A percentile compares a stretch with the other conserved stretches of the same genome.
Conservation (phyloP, 768 basidiomycete species). For the Auricularia auricula-judae region DNA sequence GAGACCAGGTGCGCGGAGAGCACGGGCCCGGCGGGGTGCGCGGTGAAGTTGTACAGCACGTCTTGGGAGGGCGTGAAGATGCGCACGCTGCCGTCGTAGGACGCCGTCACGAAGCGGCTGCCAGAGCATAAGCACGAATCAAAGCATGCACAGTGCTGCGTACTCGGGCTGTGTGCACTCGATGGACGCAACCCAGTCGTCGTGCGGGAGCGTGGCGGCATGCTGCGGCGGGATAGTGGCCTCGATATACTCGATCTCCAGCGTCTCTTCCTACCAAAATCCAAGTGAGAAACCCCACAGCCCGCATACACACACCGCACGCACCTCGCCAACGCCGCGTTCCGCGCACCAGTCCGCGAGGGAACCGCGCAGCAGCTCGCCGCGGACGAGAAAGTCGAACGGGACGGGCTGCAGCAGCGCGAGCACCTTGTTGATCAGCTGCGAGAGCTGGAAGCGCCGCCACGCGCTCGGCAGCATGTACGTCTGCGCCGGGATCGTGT, state of each 20-base stretch:
- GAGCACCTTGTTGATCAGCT: conserved; percentile 91
- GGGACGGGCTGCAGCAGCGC: conserved; percentile 63
- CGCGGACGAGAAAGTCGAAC: conserved; percentile 84
- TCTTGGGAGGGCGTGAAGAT: conserved; percentile 62
- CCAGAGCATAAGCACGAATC: background rate
- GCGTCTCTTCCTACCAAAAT: conserved; percentile 61
- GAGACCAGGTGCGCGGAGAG: conserved; percentile 13
- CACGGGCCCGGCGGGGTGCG: conserved; percentile 51
- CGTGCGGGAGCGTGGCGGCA: conserved; percentile 67
- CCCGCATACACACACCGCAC: conserved; percentile 8
- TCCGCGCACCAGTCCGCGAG: conserved; percentile 67
- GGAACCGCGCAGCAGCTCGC: conserved; percentile 63
- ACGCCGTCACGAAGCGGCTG: conserved; percentile 65
- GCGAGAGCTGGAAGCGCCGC: conserved; percentile 93
- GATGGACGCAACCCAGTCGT: conserved; percentile 89
- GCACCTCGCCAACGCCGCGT: conserved; percentile 60
- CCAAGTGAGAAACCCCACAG: background rate
- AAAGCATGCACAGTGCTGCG: conserved; percentile 2
- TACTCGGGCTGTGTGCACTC: conserved; percentile 51
- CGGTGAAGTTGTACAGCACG: conserved; percentile 33
- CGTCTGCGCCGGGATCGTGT: conserved; percentile 74
- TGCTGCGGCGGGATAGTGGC: conserved; percentile 79
- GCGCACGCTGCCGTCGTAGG: conserved; percentile 72
- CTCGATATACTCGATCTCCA: conserved; percentile 88
- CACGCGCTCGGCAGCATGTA: conserved; percentile 87